Evolutionary conservation across 352 stramenopile species (phyloP).

Genomic region (Globisporangium nagaii): DNA sequence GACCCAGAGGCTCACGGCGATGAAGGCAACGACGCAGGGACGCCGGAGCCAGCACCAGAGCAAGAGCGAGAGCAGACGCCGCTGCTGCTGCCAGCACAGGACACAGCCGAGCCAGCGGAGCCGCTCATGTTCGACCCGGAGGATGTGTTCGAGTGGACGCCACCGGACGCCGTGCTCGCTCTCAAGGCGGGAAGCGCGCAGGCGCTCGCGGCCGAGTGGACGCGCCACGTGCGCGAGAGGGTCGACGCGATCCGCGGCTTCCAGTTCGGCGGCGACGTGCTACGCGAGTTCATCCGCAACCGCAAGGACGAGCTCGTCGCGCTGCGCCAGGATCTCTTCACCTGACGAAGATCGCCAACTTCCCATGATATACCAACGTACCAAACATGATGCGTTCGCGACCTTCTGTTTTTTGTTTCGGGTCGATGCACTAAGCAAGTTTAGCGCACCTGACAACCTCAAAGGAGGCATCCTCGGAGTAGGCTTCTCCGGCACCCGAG

Average conservation of each 20-base stretch:
- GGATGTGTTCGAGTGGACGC: constrained; percentile 60
- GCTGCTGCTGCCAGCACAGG: neutral
- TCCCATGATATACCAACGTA: too few species aligned
- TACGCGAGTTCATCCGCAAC: constrained; percentile 53
- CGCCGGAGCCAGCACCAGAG: neutral
- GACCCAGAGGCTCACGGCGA: neutral
- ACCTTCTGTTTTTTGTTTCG: too few species aligned
- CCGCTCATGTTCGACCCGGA: constrained; percentile 33
- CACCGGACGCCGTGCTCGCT: constrained; percentile 20
- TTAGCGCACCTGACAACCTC: too few species aligned
- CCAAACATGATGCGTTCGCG: too few species aligned
- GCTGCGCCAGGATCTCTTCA: constrained; percentile 50
- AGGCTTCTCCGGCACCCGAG: too few species aligned
- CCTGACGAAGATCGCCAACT: too few species aligned
- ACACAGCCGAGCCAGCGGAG: neutral
- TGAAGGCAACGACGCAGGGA: neutral
- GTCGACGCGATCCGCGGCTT: constrained; percentile 51
- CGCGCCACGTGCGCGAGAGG: constrained; percentile 31
- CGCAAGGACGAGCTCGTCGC: constrained; percentile 53
- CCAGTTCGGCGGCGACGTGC: constrained; percentile 42
- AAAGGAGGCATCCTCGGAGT: too few species aligned
- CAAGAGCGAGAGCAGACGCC: neutral
- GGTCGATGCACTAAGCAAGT: too few species aligned
- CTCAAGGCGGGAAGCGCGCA: constrained; percentile 8
- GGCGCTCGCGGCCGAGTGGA: constrained; percentile 28